A percentile compares a stretch with the other conserved stretches of the same genome.
These are phyloP conservation scores for Cytospora piceae DNA, from an alignment of 2,329 filamentous ascomycete species.

Conservation along the genomic window DNA sequence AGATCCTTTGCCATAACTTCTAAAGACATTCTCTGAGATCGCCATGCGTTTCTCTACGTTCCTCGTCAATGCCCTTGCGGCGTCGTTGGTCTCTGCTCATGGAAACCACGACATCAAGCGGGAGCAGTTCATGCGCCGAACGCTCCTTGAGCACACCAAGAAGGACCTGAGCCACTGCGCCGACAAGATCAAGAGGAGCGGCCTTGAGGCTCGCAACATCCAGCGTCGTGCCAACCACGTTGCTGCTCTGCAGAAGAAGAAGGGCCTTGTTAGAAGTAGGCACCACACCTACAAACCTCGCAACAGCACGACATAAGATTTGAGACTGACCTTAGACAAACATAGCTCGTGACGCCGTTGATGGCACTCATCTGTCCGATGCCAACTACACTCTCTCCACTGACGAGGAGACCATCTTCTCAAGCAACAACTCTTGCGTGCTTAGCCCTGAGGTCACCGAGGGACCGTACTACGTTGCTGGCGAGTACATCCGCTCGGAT, in stretches of 20 bases:
- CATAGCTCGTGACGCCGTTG: constrained; percentile 41
- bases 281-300: background rate
- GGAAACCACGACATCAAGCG: constrained; percentile 47
- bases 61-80: constrained; percentile 33
- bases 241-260: constrained; percentile 39
- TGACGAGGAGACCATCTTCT: constrained; percentile 44
- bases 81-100: constrained; percentile 39
- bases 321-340: constrained; percentile 32
- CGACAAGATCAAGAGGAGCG: constrained; percentile 44
- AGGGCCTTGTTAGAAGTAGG: constrained; percentile 34
- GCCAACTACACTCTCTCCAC: constrained; percentile 40
- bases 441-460: constrained; percentile 57
- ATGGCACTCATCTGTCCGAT: constrained; percentile 45
- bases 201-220: constrained; percentile 42
- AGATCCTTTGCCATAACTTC: background rate
- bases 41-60: constrained; percentile 37
- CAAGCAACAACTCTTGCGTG: constrained; percentile 50
- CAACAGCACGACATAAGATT: background rate
- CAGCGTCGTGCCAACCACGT: constrained; percentile 43
- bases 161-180: constrained; percentile 45
- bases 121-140: constrained; percentile 47
- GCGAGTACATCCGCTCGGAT: constrained; percentile 50
- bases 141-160: constrained; percentile 41
- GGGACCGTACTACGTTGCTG: constrained; percentile 57
- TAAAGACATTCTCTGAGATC: constrained; percentile 1